phyloP scores from a whole-genome alignment of 2,329 filamentous ascomycete genomes.

The Beauveria australis region DNA sequence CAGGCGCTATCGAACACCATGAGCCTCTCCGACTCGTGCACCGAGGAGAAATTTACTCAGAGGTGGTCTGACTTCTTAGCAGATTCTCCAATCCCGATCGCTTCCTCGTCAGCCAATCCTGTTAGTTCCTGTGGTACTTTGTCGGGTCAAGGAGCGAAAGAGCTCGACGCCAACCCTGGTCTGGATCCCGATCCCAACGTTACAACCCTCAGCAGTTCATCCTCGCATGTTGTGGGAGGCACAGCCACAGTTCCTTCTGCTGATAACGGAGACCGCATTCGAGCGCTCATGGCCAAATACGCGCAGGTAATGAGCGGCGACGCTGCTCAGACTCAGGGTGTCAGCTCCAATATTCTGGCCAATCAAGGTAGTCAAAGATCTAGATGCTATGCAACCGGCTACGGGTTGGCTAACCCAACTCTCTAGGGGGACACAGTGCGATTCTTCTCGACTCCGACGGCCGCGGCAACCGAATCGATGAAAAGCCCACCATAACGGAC shows the following conservation, averaged over 20 bases:
- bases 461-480: neutral
- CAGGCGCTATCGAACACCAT: neutral
- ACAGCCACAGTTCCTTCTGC: neutral
- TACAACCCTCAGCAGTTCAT: neutral
- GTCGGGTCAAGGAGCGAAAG: neutral
- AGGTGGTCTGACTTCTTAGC: neutral
- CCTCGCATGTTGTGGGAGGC: neutral
- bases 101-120: neutral
- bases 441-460: neutral
- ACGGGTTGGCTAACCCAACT: neutral
- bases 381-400: neutral
- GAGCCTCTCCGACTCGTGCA: neutral
- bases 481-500: neutral
- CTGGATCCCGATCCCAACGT: neutral
- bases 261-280: neutral
- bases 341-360: neutral
- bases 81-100: neutral
- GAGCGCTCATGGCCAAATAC: neutral
- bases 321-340: neutral
- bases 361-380: neutral
- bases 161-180: neutral
- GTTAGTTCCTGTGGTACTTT: neutral
- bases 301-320: neutral
- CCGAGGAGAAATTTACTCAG: neutral
- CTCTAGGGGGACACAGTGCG: conserved; percentile 3